Evolutionary conservation across 257 asterid genomes (phyloP), one percentile per base, ranked within the genome.

Genomic region (Mitragyna speciosa): DNA sequence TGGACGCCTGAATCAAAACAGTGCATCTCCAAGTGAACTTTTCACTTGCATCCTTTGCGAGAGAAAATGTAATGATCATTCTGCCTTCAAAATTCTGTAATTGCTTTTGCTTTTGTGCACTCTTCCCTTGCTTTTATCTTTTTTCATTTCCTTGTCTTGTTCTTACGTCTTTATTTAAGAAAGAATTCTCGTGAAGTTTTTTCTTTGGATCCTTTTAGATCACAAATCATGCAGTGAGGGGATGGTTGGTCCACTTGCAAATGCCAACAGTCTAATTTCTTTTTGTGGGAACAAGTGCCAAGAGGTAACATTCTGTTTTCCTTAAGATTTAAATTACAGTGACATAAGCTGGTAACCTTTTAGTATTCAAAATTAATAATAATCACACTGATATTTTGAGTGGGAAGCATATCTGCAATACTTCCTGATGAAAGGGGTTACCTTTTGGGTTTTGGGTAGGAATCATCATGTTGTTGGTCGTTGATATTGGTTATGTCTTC

Each of bases 201-300:
- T n/a, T 70, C 51, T 70, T 75, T 64, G 78, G 12, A 43, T 56
- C 84, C 80, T 88, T 70, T 73, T 84, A 96, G 98, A 90, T 89
- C 98, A 94, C 86, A 83, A 78, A 83, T 87, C 92, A 76, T 94
- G 98, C 88, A 72, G 87, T 68, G 79, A 87, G 82, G 85, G 76
- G 85, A 85, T 75, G 47, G 70, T 74, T 86, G 81, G 83, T 68
- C 80, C 86, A 43, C 78, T 91, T 79, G 70, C 73, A 83, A 85
- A 86, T 82, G 81, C 95, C 72, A 78, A 78, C 82, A 88, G 66
- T 85, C 77, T 80, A 58, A 24, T 65, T 49, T 73, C 82, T 66
- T 92, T 90, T 85, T 94, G 98, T 78, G 92, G 93, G 85, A 87
- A 70, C 82, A 87, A 80, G 81, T 94, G 98, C 91, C 94, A 87